Evolutionary conservation across 768 basidiomycete species (phyloP).

Genomic region (Phaffia australis): DNA sequence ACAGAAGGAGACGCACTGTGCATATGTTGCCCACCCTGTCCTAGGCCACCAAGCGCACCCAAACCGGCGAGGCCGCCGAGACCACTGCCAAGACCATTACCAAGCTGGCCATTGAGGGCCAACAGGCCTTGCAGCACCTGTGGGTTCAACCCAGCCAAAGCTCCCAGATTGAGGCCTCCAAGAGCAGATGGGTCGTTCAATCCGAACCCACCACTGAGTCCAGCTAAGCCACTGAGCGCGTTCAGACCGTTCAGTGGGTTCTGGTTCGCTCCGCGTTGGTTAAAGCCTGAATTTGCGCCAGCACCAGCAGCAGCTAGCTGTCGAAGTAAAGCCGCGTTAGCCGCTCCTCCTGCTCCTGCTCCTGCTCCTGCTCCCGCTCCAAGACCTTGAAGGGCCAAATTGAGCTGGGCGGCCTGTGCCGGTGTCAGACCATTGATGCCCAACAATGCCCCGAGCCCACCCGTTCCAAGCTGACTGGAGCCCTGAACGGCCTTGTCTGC

Average conservation of each 20-base stretch:
- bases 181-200: not conserved
- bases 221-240: slow-evolving; percentile 6
- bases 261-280: too few relatives aligned
- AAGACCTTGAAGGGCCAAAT: slow-evolving; percentile 23
- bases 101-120: slow-evolving; percentile 5
- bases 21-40: too few relatives aligned
- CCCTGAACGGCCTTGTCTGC: slow-evolving; percentile 83
- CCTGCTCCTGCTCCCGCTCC: slow-evolving; percentile 12
- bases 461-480: slow-evolving; percentile 46
- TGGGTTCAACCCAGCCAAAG: slow-evolving; percentile 6
- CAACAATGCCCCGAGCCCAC: slow-evolving; percentile 22
- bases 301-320: slow-evolving; percentile 16
- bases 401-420: slow-evolving; percentile 26
- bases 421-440: slow-evolving; percentile 26
- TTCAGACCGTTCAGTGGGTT: not conserved
- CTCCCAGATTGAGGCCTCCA: not conserved
- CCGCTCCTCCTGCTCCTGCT: not conserved
- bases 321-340: slow-evolving; percentile 6
- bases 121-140: slow-evolving; percentile 21
- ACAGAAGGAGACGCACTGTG: not conserved
- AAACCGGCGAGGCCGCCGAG: slow-evolving; percentile 3
- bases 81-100: not conserved
- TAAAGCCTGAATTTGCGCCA: too few relatives aligned
- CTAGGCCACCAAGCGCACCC: not conserved
- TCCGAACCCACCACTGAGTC: slow-evolving; percentile 6